Evolutionary conservation across 306 rosid species (phyloP), one percentile per base, ranked within the genome.

Genomic region (Trichosanthes cucumerina): DNA sequence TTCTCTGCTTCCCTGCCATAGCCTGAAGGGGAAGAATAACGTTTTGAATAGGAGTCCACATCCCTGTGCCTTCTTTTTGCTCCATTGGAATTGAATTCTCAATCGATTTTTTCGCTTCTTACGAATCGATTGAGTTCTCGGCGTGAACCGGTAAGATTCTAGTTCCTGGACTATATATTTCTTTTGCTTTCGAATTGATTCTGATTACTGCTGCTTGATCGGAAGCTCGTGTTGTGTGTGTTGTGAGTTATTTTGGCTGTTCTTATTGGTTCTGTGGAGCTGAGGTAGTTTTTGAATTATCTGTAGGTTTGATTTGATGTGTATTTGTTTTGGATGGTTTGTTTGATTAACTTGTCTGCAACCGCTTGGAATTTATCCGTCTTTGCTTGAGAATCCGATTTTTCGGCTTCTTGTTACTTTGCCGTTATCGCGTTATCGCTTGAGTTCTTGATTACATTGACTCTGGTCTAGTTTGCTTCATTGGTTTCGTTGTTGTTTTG

Each of bases 291-390:
- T 72, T 38, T 43, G 28, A 36, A 43, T 69, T 69, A n/a, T 68
- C 54, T 70, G 11, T 44, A 23, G 76, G 76, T 24, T 70, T 43
- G 23, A 11, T 70, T 49, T 49, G 43, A 47, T 26, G 21, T 73
- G 7, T 72, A 28, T 72, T 43, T 70, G 73, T 34, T 65, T 65
- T 33, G 26, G 47, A 14, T 33, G 62, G 6, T 63, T 33, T 63
- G 74, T 68, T 68, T 68, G 52, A 68, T 68, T 68, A n/a, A 39
- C 75, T 68, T 68, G 75, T 21, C n/a, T 6, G 52, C 75, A 41
- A 9, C 52, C 52, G 74, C 18, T 66, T 39, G 33, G 53, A 68
- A 46, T 71, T 73, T 46, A 47, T 73, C 24, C 13, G 59, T 15
- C 14, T 28, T 47, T 47, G 24, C 26, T 73, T 16, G 26, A 46